Conservation (phyloP, 2,329 filamentous ascomycete species). For the Scortechinia acanthostroma region DNA sequence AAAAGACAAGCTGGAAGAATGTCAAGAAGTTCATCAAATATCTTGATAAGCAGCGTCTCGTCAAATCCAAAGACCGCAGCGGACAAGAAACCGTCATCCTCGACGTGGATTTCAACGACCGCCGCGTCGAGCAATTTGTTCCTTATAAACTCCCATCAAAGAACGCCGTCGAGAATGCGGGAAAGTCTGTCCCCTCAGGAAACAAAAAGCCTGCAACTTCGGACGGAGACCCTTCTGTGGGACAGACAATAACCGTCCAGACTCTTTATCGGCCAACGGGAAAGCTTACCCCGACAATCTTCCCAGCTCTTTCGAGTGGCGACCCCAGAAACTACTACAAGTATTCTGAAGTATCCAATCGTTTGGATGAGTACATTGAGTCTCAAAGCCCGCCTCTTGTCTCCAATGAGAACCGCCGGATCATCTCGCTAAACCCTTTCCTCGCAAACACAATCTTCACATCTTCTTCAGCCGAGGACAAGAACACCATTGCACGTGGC, state of each 20-base stretch:
- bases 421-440: slow-evolving; percentile 53
- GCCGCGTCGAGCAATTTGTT: slow-evolving; percentile 41
- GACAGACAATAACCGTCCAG: slow-evolving; percentile 10
- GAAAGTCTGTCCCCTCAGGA: slow-evolving; percentile 11
- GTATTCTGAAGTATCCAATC: slow-evolving; percentile 45
- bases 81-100: slow-evolving; percentile 56
- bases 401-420: slow-evolving; percentile 47
- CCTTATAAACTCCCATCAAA: slow-evolving; percentile 51
- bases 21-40: slow-evolving; percentile 65
- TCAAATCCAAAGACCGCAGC: slow-evolving; percentile 58
- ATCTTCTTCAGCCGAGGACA: slow-evolving; percentile 31
- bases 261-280: slow-evolving; percentile 12
- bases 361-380: slow-evolving; percentile 49
- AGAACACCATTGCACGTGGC: slow-evolving; percentile 35
- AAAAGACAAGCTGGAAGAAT: slow-evolving; percentile 67
- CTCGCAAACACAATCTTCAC: slow-evolving; percentile 55
- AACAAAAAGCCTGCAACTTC: slow-evolving; percentile 9
- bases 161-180: slow-evolving; percentile 14
- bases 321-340: slow-evolving; percentile 47
- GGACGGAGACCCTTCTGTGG: slow-evolving; percentile 3
- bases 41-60: slow-evolving; percentile 53
- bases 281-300: slow-evolving; percentile 29
- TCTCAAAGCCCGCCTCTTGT: slow-evolving; percentile 41
- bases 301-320: slow-evolving; percentile 15
- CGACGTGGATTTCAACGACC: slow-evolving; percentile 58